Evolutionary conservation across 345 rosid species (phyloP).

Genomic region (rapeseed (Brassica napus)): Da-Ae NC_063434.1:26170001-26170500

Average conservation of each 20-base stretch:
- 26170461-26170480: neutral
- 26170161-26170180: constrained; percentile 29
- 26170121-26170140: constrained; percentile 1
- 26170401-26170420: constrained; percentile 15
- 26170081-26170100: too few relatives aligned
- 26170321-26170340: neutral
- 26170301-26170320: neutral
- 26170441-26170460: constrained; percentile 21
- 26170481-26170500: too few relatives aligned
- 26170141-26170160: neutral
- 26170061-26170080: too few relatives aligned
- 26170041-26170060: too few relatives aligned
- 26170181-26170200: constrained; percentile 36
- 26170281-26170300: constrained; percentile 13
- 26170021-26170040: too few relatives aligned
- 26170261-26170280: constrained; percentile 15
- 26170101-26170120: neutral
- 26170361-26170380: neutral
- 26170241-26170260: neutral
- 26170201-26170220: constrained; percentile 38
- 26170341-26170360: neutral
- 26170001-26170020: too few relatives aligned
- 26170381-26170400: constrained; percentile 15
- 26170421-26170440: constrained; percentile 3
- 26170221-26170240: constrained; percentile 21